Percentiles rank a stretch among this genome's conserved stretches.
Evolutionary conservation across 768 basidiomycete genomes (phyloP).

Genomic region (Calocybe cyanea): DNA sequence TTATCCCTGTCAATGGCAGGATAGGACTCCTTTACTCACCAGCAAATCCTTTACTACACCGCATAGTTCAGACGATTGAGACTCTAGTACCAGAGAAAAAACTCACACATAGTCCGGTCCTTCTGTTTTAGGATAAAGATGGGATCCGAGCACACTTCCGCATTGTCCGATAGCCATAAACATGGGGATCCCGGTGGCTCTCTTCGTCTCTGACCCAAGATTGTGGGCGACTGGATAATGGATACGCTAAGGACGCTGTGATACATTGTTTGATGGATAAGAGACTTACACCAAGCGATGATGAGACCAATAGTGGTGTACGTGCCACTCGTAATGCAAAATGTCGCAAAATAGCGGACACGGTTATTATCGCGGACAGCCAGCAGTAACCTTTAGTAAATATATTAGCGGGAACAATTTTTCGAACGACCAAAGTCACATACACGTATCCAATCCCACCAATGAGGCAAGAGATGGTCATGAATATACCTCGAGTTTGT

Average conservation of each 20-base stretch:
- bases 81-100: too few relatives aligned
- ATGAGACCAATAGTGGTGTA: constrained; percentile 72
- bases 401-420: not conserved
- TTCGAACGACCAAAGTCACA: constrained; percentile 15
- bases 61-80: too few relatives aligned
- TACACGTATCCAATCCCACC: constrained; percentile 64
- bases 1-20: not conserved
- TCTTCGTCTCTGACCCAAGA: constrained; percentile 74
- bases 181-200: constrained; percentile 70
- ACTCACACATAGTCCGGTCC: constrained; percentile 64
- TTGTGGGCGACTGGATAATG: constrained; percentile 58
- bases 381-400: constrained; percentile 45
- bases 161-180: constrained; percentile 82
- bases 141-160: constrained; percentile 72
- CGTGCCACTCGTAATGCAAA: constrained; percentile 73
- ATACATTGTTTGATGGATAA: too few relatives aligned
- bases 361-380: constrained; percentile 49
- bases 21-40: constrained; percentile 26
- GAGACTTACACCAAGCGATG: constrained; percentile 70
- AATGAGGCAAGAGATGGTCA: constrained; percentile 39
- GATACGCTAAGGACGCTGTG: constrained; percentile 3
- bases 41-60: constrained; percentile 63
- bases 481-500: constrained; percentile 54
- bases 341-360: constrained; percentile 74
- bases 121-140: constrained; percentile 62